Conservation (phyloP, 2,329 filamentous ascomycete species). For the Aureobasidium sp. region DNA sequence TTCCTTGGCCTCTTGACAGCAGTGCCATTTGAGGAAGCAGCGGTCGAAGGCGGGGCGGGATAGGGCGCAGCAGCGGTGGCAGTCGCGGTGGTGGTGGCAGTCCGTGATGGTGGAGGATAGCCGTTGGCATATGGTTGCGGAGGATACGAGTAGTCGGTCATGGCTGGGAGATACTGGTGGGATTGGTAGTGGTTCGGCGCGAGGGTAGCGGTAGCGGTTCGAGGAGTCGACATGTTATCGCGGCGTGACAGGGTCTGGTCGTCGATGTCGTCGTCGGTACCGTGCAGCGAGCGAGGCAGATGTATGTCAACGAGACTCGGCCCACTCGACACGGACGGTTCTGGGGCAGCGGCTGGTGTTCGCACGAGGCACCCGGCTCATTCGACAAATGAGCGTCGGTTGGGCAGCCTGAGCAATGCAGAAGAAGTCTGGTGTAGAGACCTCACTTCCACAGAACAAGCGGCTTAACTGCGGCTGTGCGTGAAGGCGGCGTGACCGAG, state of each 20-base stretch:
- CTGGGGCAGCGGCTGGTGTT: neutral
- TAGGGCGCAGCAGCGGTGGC: slow-evolving; percentile 17
- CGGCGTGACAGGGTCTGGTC: slow-evolving; percentile 6
- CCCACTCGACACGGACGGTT: neutral
- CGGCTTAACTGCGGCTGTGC: slow-evolving; percentile 9
- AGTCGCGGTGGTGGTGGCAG: slow-evolving; percentile 19
- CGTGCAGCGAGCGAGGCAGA: neutral
- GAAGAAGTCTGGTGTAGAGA: neutral
- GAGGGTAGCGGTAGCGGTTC: slow-evolving; percentile 34
- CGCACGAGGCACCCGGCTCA: neutral
- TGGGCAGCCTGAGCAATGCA: neutral
- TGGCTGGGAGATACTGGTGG: slow-evolving; percentile 31
- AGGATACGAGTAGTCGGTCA: slow-evolving; percentile 17
- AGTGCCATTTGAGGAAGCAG: slow-evolving; percentile 5
- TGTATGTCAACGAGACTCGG: neutral
- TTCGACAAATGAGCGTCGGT: neutral
- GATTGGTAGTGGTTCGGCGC: slow-evolving; percentile 28
- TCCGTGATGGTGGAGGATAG: slow-evolving; percentile 30
- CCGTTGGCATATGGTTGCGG: slow-evolving; percentile 24
- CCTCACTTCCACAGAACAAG: slow-evolving; percentile 5
- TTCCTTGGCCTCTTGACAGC: slow-evolving; percentile 14
- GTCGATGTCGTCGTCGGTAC: neutral
- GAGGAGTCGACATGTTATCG: slow-evolving; percentile 33
- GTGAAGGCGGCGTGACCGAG: neutral
- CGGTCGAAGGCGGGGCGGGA: neutral